These are phyloP conservation scores for Vanderwaltozyma polyspora DNA, from an alignment of 805 yeast genomes.

Conservation along the genomic window DNA sequence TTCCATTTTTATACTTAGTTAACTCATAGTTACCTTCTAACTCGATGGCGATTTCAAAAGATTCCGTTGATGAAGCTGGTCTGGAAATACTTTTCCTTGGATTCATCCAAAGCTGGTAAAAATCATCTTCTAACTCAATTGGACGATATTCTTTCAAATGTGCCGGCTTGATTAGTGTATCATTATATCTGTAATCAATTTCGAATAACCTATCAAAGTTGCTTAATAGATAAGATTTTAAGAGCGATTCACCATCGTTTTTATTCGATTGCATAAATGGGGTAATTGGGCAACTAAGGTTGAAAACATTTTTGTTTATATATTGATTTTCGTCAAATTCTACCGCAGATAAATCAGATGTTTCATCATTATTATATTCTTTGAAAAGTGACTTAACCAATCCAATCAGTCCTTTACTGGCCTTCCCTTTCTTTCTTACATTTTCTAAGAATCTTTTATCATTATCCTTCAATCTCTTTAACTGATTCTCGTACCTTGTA, in stretches of 20 bases:
- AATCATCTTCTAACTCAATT: conserved; percentile 24
- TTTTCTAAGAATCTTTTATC: conserved; percentile 3
- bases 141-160: conserved; percentile 21
- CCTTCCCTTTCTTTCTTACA: conserved; percentile 1
- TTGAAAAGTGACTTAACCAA: not conserved
- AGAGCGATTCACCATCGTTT: conserved; percentile 11
- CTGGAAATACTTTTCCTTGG: conserved; percentile 6
- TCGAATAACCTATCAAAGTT: conserved; percentile 33
- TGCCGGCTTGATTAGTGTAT: conserved; percentile 34
- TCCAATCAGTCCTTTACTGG: not conserved
- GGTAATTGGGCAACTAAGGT: too few relatives aligned
- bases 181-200: conserved; percentile 31
- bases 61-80: conserved; percentile 16
- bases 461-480: conserved; percentile 6
- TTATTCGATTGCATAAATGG: conserved; percentile 8
- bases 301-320: conserved; percentile 1
- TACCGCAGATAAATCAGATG: not conserved
- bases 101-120: conserved; percentile 25
- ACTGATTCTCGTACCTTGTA: conserved; percentile 8
- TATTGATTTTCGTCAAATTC: not conserved
- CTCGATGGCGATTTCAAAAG: conserved; percentile 23
- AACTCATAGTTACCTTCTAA: conserved; percentile 9
- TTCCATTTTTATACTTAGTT: conserved; percentile 3
- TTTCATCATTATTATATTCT: not conserved
- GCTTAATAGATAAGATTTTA: conserved; percentile 32